Evolutionary conservation across 208 protist genomes (phyloP).

Genomic region (Crithidia brevicula): DNA sequence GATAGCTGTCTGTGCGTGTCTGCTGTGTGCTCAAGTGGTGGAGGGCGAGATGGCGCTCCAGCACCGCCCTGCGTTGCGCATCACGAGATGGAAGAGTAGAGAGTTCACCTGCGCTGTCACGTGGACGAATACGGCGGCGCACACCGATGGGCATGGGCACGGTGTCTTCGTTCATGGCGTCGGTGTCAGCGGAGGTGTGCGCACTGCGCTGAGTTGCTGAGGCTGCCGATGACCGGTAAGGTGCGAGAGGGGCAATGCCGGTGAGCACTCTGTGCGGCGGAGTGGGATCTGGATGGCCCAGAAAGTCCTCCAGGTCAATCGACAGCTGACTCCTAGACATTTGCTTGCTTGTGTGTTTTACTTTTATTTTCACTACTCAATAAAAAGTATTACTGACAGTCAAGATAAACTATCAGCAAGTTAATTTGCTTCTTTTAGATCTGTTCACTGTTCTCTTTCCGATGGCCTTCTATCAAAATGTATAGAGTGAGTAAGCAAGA

Average conservation of each 20-base stretch:
- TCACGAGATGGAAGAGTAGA: neutral
- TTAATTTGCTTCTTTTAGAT: too few species aligned
- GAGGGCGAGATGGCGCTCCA: slow-evolving; percentile 1
- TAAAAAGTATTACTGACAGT: too few species aligned
- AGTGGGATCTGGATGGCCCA: slow-evolving; percentile 6
- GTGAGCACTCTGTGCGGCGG: slow-evolving; percentile 8
- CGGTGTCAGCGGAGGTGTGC: too few species aligned
- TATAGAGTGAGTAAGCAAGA: too few species aligned
- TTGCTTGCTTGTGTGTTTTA: neutral
- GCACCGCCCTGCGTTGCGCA: slow-evolving; percentile 11
- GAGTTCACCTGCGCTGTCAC: neutral
- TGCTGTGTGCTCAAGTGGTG: neutral
- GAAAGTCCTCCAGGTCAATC: slow-evolving; percentile 24
- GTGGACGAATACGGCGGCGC: slow-evolving; percentile 13
- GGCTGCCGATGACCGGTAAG: neutral
- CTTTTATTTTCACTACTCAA: too few species aligned
- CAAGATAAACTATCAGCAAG: too few species aligned
- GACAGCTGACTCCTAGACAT: slow-evolving; percentile 27
- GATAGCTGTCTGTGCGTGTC: neutral
- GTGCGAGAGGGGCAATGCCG: slow-evolving; percentile 17
- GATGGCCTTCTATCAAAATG: too few species aligned
- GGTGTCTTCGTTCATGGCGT: neutral
- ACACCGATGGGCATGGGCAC: slow-evolving; percentile 4
- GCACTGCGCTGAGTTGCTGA: neutral
- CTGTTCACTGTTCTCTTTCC: too few species aligned